A percentile compares a stretch with the other conserved stretches of the same genome.
phyloP scores from a whole-genome alignment of 257 asterid species.

The Jacaranda copaia region DNA sequence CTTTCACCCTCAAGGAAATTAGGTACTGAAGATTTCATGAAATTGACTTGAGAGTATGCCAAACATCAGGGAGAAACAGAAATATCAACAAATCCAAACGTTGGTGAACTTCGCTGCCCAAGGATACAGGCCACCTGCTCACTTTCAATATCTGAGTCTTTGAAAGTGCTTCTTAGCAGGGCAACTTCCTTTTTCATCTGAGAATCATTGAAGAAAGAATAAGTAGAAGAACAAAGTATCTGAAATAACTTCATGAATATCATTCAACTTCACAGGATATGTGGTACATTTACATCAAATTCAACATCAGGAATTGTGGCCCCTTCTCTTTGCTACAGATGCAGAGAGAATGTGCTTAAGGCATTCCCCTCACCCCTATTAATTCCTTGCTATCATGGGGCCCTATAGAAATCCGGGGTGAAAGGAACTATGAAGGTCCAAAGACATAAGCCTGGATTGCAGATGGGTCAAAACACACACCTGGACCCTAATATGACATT shows the following conservation, averaged over 20 bases:
- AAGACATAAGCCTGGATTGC: background rate
- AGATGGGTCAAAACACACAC: background rate
- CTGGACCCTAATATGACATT: background rate
- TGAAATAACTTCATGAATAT: background rate
- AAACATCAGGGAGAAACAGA: conserved; percentile 17
- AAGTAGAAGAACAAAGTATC: background rate
- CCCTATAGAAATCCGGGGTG: background rate
- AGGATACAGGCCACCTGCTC: conserved; percentile 78
- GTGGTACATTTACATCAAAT: background rate
- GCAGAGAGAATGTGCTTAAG: background rate
- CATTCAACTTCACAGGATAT: background rate
- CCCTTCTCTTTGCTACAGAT: background rate
- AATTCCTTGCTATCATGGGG: background rate
- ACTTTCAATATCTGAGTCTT: conserved; percentile 50
- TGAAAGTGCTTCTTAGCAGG: conserved; percentile 62
- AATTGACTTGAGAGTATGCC: background rate
- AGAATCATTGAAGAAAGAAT: conserved; percentile 21
- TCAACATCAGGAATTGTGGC: background rate
- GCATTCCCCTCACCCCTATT: background rate
- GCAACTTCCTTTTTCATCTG: conserved; percentile 73
- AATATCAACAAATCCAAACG: conserved; percentile 13
- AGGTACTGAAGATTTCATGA: conserved; percentile 7
- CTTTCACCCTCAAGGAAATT: conserved; percentile 28
- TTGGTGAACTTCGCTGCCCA: conserved; percentile 32
- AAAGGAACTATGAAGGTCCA: background rate